Conservation (phyloP, 2,329 filamentous ascomycete species). For the Zelopaecilomyces penicillatus region DNA sequence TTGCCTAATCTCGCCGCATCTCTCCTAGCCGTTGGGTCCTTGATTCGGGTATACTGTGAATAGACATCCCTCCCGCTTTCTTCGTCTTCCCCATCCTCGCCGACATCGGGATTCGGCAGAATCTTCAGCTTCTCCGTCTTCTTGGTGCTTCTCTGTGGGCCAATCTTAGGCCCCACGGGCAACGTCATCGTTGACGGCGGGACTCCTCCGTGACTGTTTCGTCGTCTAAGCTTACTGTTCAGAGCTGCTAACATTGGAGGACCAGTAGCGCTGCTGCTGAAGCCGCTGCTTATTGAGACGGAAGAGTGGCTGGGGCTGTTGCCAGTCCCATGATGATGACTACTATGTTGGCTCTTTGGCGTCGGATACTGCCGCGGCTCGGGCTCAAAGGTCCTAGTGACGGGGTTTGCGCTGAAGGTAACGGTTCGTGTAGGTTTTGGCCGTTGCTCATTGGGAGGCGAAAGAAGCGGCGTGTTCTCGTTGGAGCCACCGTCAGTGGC, state of each 20-base stretch:
- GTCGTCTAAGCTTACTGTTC: conserved; percentile 78
- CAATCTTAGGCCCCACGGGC: conserved; percentile 59
- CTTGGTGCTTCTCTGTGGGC: conserved; percentile 89
- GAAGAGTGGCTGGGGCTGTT: conserved; percentile 25
- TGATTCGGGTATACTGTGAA: conserved; percentile 94
- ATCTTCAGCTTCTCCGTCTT: conserved; percentile 96
- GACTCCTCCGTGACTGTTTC: conserved; percentile 66
- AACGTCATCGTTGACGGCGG: conserved; percentile 24
- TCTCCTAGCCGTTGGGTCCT: conserved; percentile 84
- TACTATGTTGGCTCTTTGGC: conserved; percentile 12
- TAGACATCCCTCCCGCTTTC: conserved; percentile 94
- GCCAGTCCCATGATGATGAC: conserved; percentile 16
- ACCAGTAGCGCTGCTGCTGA: conserved; percentile 25
- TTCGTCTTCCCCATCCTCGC: conserved; percentile 69
- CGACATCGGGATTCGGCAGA: conserved; percentile 81
- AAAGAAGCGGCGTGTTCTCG: conserved; percentile 8
- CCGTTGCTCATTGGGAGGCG: conserved; percentile 2
- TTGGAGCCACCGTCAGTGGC: not conserved
- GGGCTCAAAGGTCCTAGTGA: conserved; percentile 52
- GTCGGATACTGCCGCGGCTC: conserved; percentile 23
- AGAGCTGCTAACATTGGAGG: conserved; percentile 65
- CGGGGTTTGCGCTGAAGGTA: conserved; percentile 66
- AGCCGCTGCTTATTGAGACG: conserved; percentile 6
- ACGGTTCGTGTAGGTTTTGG: conserved; percentile 47
- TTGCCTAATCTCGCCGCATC: conserved; percentile 91